Conservation (phyloP, 1,284 basidiomycete species). For the Ustilago bromivora region DNA sequence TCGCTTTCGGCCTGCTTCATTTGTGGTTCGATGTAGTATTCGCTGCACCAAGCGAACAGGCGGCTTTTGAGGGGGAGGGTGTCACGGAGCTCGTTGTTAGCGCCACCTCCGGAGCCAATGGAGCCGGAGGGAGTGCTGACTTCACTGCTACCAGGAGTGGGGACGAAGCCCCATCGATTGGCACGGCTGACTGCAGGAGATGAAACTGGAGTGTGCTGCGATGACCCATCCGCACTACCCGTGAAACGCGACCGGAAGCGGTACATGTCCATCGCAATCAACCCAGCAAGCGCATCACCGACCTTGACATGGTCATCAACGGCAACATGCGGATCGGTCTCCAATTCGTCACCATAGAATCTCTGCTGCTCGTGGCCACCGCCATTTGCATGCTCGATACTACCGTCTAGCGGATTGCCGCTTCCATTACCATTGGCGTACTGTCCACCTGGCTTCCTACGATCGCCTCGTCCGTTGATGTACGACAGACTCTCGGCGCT, state of each 20-base stretch:
- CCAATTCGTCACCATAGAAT: conserved; percentile 38
- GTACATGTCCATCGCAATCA: conserved; percentile 66
- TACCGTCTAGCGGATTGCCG: conserved; percentile 21
- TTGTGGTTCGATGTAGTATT: conserved; percentile 96
- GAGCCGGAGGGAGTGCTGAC: conserved; percentile 41
- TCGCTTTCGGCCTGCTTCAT: conserved; percentile 83
- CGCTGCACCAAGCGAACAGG: conserved; percentile 95
- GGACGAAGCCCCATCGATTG: conserved; percentile 39
- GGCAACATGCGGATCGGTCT: conserved; percentile 32
- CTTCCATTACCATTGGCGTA: conserved; percentile 22
- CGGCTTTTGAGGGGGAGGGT: conserved; percentile 86
- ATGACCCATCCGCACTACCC: conserved; percentile 33
- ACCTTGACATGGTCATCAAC: conserved; percentile 55
- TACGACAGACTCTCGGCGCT: conserved; percentile 56
- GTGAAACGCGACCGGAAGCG: conserved; percentile 54
- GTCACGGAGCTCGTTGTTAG: conserved; percentile 62
- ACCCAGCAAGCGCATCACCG: conserved; percentile 57
- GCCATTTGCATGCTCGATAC: conserved; percentile 9
- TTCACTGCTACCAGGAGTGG: conserved; percentile 39
- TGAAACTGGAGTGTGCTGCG: conserved; percentile 49
- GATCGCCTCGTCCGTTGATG: conserved; percentile 41
- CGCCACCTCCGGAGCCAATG: conserved; percentile 20
- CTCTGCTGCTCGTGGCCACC: conserved; percentile 20
- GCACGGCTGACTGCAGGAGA: conserved; percentile 47
- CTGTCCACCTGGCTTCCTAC: conserved; percentile 24